Evolutionary conservation across 352 stramenopile species (phyloP).

Genomic region (Phytopythium kandeliae): DNA sequence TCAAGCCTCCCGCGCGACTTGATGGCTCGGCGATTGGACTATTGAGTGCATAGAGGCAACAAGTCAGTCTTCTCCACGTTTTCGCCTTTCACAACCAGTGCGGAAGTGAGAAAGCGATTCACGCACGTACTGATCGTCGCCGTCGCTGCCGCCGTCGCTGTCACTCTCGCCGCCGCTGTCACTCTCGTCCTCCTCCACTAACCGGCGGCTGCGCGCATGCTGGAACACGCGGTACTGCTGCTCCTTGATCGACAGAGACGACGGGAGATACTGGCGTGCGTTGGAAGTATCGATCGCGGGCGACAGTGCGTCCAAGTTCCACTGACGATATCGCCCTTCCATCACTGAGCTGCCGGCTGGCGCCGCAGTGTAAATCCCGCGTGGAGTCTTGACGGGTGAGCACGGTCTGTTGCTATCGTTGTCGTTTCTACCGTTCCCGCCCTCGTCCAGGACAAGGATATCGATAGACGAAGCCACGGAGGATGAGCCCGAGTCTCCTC

Average conservation of each 20-base stretch:
- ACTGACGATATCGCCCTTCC: constrained; percentile 23
- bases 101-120: constrained; percentile 11
- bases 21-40: not conserved
- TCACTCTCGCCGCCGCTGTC: constrained; percentile 29
- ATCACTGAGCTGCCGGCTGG: constrained; percentile 6
- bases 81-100: not conserved
- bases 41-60: not conserved
- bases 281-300: constrained; percentile 44
- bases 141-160: constrained; percentile 33
- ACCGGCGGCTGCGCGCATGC: constrained; percentile 3
- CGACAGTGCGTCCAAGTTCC: constrained; percentile 56
- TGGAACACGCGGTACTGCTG: constrained; percentile 33
- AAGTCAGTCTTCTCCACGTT: constrained; percentile 1
- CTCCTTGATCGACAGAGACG: constrained; percentile 26
- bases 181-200: constrained; percentile 5
- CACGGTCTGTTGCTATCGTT: constrained; percentile 24
- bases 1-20: not conserved
- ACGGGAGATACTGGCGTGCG: constrained; percentile 23
- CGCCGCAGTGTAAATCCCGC: constrained; percentile 30
- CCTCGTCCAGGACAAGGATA: constrained; percentile 53
- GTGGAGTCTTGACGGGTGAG: constrained; percentile 43
- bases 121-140: constrained; percentile 52
- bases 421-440: constrained; percentile 15
- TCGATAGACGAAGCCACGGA: constrained; percentile 23
- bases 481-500: not conserved